Evolutionary conservation across 2,329 filamentous ascomycete genomes (phyloP).

Genomic region (Paecilomyces fulvus): DNA sequence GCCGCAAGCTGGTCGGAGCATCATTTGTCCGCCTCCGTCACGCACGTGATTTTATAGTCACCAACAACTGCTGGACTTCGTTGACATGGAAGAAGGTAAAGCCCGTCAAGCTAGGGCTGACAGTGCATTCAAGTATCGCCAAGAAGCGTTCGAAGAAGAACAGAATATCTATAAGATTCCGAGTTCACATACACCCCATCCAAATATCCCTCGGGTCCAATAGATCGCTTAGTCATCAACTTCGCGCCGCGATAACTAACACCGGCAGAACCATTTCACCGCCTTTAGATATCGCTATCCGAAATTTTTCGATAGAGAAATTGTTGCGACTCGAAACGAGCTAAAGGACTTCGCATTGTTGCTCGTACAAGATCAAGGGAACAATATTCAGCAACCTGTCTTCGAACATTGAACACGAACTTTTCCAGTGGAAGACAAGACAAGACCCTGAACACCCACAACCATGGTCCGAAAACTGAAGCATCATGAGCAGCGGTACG

Average conservation of each 20-base stretch:
- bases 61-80: no score
- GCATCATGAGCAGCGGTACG: constrained; percentile 80
- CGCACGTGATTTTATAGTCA: neutral
- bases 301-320: neutral
- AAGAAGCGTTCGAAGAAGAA: no score
- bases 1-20: constrained; percentile 9
- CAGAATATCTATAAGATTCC: no score
- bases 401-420: neutral
- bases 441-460: constrained; percentile 4
- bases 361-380: neutral
- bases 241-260: neutral
- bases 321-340: neutral
- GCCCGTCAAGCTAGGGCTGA: no score
- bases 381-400: no score
- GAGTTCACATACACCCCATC: no score
- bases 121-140: no score
- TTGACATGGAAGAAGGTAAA: no score
- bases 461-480: constrained; percentile 92
- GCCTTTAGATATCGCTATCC: neutral
- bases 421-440: neutral
- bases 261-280: neutral
- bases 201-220: no score
- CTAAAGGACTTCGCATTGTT: neutral
- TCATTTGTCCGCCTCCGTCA: neutral
- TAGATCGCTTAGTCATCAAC: neutral